phyloP scores from a whole-genome alignment of 164 flowering plant genomes.

The Nymphaea thermarum region DNA sequence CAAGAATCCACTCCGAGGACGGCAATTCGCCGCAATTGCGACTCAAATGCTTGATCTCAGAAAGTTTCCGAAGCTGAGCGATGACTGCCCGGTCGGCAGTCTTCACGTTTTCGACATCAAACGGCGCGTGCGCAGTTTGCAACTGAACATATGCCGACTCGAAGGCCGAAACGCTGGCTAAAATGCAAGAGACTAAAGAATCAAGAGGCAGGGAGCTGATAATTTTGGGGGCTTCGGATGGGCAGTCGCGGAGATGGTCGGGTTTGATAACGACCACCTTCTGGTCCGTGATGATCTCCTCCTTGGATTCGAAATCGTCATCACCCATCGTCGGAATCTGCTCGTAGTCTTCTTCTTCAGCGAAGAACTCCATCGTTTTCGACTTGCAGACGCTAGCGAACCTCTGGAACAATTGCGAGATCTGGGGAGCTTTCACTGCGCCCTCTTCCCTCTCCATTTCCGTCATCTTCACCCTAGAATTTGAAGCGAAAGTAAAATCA shows the following conservation, averaged over 20 bases:
- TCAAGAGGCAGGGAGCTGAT: conserved; percentile 12
- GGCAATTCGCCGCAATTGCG: background rate
- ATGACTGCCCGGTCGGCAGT: conserved; percentile 56
- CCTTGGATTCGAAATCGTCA: conserved; percentile 35
- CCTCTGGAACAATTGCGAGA: conserved; percentile 76
- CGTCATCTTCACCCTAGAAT: background rate
- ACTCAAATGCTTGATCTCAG: conserved; percentile 42
- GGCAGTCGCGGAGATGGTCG: conserved; percentile 10
- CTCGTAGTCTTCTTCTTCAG: conserved; percentile 41
- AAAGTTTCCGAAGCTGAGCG: conserved; percentile 50
- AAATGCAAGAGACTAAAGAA: conserved; percentile 45
- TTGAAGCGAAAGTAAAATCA: background rate
- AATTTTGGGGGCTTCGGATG: background rate
- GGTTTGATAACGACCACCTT: conserved; percentile 77
- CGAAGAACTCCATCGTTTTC: conserved; percentile 83
- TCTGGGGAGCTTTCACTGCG: conserved; percentile 51
- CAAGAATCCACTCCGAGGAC: background rate
- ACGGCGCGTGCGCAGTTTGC: conserved; percentile 83
- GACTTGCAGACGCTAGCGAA: conserved; percentile 85
- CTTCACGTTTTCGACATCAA: conserved; percentile 37
- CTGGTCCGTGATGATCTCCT: conserved; percentile 60
- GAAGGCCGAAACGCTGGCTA: conserved; percentile 70
- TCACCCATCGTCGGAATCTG: conserved; percentile 20
- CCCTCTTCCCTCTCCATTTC: conserved; percentile 9
- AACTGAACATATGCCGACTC: conserved; percentile 82